These are phyloP conservation scores for Trichocomaceae sp. DNA, from an alignment of 2,329 filamentous ascomycete species.

Conservation along the genomic window DNA sequence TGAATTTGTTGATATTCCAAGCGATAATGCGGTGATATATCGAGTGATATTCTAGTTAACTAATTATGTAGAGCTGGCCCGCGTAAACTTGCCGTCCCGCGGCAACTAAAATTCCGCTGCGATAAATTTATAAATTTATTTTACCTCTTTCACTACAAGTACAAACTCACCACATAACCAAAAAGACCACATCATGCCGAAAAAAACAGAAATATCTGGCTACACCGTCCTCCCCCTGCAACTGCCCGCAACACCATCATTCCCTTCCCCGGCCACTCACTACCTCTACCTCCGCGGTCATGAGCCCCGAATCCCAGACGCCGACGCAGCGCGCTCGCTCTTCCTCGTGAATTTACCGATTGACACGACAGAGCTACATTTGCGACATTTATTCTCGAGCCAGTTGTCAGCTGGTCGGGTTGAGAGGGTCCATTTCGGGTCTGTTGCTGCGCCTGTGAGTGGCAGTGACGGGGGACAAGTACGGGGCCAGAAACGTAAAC, in stretches of 20 bases:
- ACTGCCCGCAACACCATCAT: conserved; percentile 57
- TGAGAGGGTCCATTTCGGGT: conserved; percentile 66
- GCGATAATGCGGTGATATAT: neutral
- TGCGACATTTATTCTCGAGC: conserved; percentile 67
- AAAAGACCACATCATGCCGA: conserved; percentile 29
- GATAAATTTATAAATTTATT: conserved; percentile 7
- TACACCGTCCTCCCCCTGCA: conserved; percentile 65
- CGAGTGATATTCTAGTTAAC: neutral
- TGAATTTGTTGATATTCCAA: neutral
- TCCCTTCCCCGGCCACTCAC: conserved; percentile 59
- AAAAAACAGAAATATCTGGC: conserved; percentile 44
- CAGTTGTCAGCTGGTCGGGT: conserved; percentile 73
- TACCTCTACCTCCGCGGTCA: conserved; percentile 83
- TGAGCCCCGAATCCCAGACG: conserved; percentile 67
- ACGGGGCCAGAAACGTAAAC: conserved; percentile 49
- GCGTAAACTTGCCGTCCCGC: conserved; percentile 4
- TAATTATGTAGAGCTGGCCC: neutral
- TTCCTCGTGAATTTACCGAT: conserved; percentile 87
- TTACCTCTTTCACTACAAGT: neutral
- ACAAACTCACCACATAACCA: neutral
- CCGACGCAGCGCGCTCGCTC: conserved; percentile 68
- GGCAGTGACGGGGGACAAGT: conserved; percentile 12
- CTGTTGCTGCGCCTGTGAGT: neutral
- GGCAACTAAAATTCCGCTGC: conserved; percentile 1
- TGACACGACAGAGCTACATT: conserved; percentile 70